Evolutionary conservation across 225 moss, liverwort and hornwort genomes (phyloP).

Genomic region (Antitrichia curtipendula): DNA sequence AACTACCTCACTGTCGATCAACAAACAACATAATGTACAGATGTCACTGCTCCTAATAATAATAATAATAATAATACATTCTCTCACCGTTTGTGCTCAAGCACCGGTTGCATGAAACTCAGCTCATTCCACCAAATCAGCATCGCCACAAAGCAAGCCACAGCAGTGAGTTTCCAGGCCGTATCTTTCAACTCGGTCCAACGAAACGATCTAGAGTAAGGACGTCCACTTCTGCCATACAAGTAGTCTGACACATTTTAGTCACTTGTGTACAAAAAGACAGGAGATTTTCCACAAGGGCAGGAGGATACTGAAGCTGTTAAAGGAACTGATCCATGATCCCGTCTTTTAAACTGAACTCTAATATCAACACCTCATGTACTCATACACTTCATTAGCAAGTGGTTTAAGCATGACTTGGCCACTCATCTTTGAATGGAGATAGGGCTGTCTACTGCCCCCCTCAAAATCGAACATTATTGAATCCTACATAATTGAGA

Average conservation of each 20-base stretch:
- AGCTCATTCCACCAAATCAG: conserved; percentile 8
- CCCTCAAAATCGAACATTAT: not conserved
- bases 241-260: not conserved
- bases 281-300: not conserved
- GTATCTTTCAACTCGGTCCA: conserved; percentile 16
- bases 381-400: not conserved
- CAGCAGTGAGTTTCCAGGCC: conserved; percentile 4
- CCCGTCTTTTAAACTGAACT: no score
- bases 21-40: not conserved
- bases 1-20: not conserved
- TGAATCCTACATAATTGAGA: not conserved
- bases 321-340: not conserved
- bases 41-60: not conserved
- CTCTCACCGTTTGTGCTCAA: not conserved
- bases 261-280: not conserved
- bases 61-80: not conserved
- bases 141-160: conserved; percentile 2
- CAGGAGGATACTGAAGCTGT: not conserved
- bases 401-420: not conserved
- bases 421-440: not conserved
- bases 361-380: not conserved
- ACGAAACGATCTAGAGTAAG: conserved; percentile 9
- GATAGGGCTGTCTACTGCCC: not conserved
- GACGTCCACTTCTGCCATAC: conserved; percentile 13
- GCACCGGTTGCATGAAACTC: not conserved